Conservation (phyloP, 2,329 filamentous ascomycete genomes). For the Raffaelea arxii region DNA sequence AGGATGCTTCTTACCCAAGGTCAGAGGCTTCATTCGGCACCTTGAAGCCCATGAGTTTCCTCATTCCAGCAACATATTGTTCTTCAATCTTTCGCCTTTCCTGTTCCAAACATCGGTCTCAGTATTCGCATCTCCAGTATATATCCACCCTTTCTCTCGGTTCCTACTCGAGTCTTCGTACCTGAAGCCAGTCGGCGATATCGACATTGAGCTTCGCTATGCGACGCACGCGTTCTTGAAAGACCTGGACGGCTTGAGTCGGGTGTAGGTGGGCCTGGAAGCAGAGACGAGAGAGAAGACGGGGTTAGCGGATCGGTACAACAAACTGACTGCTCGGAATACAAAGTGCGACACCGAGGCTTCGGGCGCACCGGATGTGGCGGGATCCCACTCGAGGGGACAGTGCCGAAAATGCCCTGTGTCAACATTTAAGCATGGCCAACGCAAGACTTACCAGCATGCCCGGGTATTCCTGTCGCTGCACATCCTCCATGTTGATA, state of each 20-base stretch:
- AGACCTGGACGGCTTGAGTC: slow-evolving; percentile 65
- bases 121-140: too few relatives aligned
- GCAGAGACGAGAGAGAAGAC: slow-evolving; percentile 2
- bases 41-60: slow-evolving; percentile 67
- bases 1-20: slow-evolving; percentile 59
- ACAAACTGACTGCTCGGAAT: not conserved
- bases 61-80: slow-evolving; percentile 71
- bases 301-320: slow-evolving; percentile 1
- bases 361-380: slow-evolving; percentile 3
- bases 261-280: slow-evolving; percentile 70
- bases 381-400: slow-evolving; percentile 6
- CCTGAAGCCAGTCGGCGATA: slow-evolving; percentile 95
- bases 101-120: too few relatives aligned
- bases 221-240: slow-evolving; percentile 80
- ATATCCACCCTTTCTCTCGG: not conserved
- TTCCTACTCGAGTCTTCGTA: slow-evolving; percentile 30
- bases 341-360: too few relatives aligned
- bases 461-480: slow-evolving; percentile 83
- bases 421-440: too few relatives aligned
- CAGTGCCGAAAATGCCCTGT: not conserved
- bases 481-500: slow-evolving; percentile 60
- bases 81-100: slow-evolving; percentile 91
- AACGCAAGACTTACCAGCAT: slow-evolving; percentile 63
- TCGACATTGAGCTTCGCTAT: slow-evolving; percentile 80
- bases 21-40: slow-evolving; percentile 69